Base-by-base conservation (phyloP, 805 yeast species). In the Metschnikowia dekortorum region DNA sequence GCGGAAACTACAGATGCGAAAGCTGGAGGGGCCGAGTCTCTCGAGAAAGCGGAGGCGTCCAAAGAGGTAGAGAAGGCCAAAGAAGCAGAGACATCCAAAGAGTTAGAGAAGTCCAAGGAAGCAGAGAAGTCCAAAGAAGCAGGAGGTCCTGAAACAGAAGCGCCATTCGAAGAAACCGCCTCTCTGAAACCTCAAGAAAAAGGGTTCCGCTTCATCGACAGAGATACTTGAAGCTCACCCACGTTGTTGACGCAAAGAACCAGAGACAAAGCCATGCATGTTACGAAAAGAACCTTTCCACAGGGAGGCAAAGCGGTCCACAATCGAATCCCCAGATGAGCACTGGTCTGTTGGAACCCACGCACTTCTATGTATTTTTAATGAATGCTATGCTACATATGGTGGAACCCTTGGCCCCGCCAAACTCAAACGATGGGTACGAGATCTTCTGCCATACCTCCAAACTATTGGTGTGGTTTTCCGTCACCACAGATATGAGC, bases 361-460 rank as follows among this genome's bases (percentile, higher is more conserved):
- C 22, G 26, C 18, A 8, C 26, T 13, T 26, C 29, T 37, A 37
- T 37, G 39, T 39, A 28, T 29, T 39, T 29, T 65, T 83, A 28
- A 74, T 73, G 61, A 92, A 94, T 18, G 94, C 96, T 43, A 92
- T 78, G 48, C 90, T 85, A 64, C 96, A 89, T 38, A 92, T 87
- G 0, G 97, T 84, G 36, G 90, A 81, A 1, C 99, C 99, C 58
- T 84, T 79, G 6, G 78, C 80, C 8, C 99, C 99, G 2, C 97
- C 97, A 67, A 90, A 92, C 64, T 85, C 81, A 63, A 89, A 89
- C 6, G 80, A 76, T 8, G 96, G 97, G 66, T 94, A 92, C 10
- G 80, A 67, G 44, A 92, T 80, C 18, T 74, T 75, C 56, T 81
- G 80, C 86, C 88, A 87, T 3, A 79, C 79, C 59, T 70, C 66